Percentiles rank a stretch among this genome's conserved stretches.
Evolutionary conservation across 768 basidiomycete genomes (phyloP).

Genomic region (Epithele typhae): DNA sequence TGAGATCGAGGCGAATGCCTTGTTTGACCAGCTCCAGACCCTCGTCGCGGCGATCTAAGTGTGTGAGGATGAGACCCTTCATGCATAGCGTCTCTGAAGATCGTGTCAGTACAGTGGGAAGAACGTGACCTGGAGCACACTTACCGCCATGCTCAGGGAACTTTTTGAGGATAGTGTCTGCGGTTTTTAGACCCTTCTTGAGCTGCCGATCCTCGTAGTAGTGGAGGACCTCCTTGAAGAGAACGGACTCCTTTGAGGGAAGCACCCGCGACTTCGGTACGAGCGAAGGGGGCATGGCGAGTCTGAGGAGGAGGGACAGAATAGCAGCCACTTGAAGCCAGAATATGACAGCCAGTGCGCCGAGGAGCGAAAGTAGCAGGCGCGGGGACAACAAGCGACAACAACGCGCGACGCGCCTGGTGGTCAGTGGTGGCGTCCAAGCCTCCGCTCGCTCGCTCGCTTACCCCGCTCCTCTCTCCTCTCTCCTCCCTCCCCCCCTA

Average conservation of each 20-base stretch:
- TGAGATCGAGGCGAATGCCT: constrained; percentile 75
- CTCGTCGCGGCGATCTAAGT: constrained; percentile 75
- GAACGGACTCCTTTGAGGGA: constrained; percentile 75
- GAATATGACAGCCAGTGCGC: background rate
- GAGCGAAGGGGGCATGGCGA: constrained; percentile 23
- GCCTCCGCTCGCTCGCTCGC: background rate
- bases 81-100: constrained; percentile 87
- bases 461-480: background rate
- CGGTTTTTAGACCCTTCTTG: constrained; percentile 85
- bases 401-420: constrained; percentile 20
- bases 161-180: constrained; percentile 93
- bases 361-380: background rate
- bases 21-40: constrained; percentile 82
- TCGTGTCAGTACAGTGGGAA: no score
- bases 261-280: constrained; percentile 48
- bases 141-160: constrained; percentile 92
- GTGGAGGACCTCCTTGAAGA: constrained; percentile 84
- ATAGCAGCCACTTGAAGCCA: background rate
- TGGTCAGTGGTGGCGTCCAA: background rate
- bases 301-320: constrained; percentile 2
- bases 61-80: constrained; percentile 86
- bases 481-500: background rate
- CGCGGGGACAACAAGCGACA: constrained; percentile 8
- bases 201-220: constrained; percentile 88
- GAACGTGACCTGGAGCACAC: constrained; percentile 15